Conservation (phyloP, 164 flowering plant species). For the Vitis cinerea region DNA sequence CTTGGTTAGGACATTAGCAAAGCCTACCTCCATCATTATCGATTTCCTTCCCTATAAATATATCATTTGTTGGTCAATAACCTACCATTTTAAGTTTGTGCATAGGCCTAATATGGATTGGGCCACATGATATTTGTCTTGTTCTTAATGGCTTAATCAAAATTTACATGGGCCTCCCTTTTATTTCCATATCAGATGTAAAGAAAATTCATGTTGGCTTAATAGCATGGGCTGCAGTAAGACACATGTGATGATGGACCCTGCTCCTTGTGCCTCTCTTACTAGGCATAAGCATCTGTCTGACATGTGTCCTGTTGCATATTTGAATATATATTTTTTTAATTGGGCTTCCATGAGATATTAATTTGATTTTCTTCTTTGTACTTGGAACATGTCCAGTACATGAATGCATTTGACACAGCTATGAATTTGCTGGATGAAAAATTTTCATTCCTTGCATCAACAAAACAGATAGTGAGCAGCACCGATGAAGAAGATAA, state of each 20-base stretch:
- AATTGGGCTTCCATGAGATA: background rate
- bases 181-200: background rate
- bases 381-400: constrained; percentile 48
- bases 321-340: background rate
- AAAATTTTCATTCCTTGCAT: constrained; percentile 71
- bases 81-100: background rate
- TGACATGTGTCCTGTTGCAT: constrained; percentile 3
- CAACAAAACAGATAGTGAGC: constrained; percentile 87
- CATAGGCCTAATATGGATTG: background rate
- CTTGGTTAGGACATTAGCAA: constrained; percentile 1
- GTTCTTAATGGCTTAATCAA: background rate
- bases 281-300: background rate
- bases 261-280: background rate
- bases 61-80: background rate
- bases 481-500: constrained; percentile 71
- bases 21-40: background rate
- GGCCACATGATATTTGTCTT: background rate
- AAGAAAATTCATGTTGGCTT: background rate
- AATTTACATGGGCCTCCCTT: too few species aligned
- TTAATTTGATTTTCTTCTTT: constrained; percentile 7
- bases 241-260: background rate
- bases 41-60: too few species aligned
- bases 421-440: constrained; percentile 93
- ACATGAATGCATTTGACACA: constrained; percentile 86
- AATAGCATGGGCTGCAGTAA: background rate